phyloP scores from a whole-genome alignment of 495 filamentous ascomycete species.

The Pyrenopolyporus hunteri region DNA sequence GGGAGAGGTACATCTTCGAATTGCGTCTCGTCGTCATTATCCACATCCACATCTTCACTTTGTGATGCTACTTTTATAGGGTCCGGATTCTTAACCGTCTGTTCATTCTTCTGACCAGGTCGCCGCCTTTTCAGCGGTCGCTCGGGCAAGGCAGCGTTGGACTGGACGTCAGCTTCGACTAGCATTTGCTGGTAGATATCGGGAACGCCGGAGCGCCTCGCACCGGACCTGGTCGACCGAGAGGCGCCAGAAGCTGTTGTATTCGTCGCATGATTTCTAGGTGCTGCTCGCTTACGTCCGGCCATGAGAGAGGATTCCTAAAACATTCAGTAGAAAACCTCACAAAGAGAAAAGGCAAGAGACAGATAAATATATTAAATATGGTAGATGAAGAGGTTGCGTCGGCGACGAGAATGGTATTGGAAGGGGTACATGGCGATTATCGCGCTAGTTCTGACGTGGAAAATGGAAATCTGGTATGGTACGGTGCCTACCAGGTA shows the following conservation, averaged over 20 bases:
- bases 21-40: constrained; percentile 46
- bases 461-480: too few species aligned
- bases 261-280: constrained; percentile 22
- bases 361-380: background rate
- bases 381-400: background rate
- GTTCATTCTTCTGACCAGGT: constrained; percentile 45
- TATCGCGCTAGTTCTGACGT: too few species aligned
- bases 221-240: constrained; percentile 28
- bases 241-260: constrained; percentile 29
- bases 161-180: constrained; percentile 61
- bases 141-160: constrained; percentile 31
- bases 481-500: too few species aligned
- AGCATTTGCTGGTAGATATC: constrained; percentile 73
- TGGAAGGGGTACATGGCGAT: too few species aligned
- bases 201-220: constrained; percentile 45
- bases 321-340: background rate
- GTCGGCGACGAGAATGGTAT: background rate
- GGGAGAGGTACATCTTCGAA: constrained; percentile 44
- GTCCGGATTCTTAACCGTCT: constrained; percentile 16
- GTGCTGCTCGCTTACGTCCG: constrained; percentile 36
- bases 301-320: constrained; percentile 22
- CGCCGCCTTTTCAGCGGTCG: constrained; percentile 50
- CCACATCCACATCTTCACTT: constrained; percentile 41
- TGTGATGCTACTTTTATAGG: background rate
- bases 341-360: background rate